Evolutionary conservation across 2,329 filamentous ascomycete genomes (phyloP), one percentile per base, ranked within the genome.

Genomic region (Pseudocercospora pini-densiflorae): DNA sequence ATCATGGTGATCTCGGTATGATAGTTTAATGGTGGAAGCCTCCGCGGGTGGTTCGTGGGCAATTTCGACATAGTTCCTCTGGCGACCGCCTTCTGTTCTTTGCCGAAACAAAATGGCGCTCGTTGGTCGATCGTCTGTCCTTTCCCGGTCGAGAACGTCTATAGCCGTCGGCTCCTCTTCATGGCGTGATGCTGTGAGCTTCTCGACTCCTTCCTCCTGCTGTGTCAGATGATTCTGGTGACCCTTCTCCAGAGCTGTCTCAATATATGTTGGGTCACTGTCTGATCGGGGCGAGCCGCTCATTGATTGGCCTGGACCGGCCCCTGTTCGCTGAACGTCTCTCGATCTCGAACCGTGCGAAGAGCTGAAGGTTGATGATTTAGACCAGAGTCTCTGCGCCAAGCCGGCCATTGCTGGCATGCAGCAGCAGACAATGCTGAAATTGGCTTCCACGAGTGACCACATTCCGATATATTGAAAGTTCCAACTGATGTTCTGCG

Each of bases 381-480:
- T 36, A n/a, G 45, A 21, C 36, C 51, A 62, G 19, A 51, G 4
- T 8, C 64, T 54, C 23, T 66, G 64, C 2, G 58, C 12, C 4
- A 64, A 47, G 7, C 62, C 62, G 9, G 55, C 55, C 45, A 60
- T 64, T 21, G 62, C 62, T 23, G 62, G 62, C 62, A 64, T 64
- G 24, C 62, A 60, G 45, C 55, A 60, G 45, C 55, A 60, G 16
- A 64, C 51, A 19, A 63, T 23, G 31, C 61, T 63, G 51, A 47
- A 58, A 29, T 63, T 63, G 31, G 36, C 51, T 58, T 63, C 61
- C 40, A 62, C 57, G 1, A 66, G 29, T 5, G 36, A 59, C 64
- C 64, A 66, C 54, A 62, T 66, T 10, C 59, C 64, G 10, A 62
- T 62, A 31, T 58, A 59, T n/a, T 66, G 59, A 45, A 59, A 59